These are phyloP conservation scores for Chlorencoelia australis DNA, from an alignment of 2,329 filamentous ascomycete genomes.

Conservation along the genomic window DNA sequence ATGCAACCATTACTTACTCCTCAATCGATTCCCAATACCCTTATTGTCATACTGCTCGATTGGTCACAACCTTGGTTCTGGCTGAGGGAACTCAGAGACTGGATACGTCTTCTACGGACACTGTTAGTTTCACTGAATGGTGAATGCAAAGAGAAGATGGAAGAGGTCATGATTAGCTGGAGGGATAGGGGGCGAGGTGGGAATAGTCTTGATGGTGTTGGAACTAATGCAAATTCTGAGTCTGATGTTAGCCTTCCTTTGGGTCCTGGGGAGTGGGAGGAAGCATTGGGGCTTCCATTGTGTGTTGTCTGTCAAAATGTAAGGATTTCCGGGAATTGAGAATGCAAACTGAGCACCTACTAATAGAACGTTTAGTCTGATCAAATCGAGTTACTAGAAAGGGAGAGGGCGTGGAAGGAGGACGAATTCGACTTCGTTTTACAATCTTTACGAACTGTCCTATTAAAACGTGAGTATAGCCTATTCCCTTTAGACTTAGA, in stretches of 20 bases:
- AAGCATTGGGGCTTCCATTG: conserved; percentile 74
- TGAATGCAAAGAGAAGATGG: conserved; percentile 72
- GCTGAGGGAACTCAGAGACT: conserved; percentile 79
- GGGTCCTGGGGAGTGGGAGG: conserved; percentile 88
- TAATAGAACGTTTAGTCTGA: conserved; percentile 15
- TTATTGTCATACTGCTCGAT: conserved; percentile 86
- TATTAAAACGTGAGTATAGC: conserved; percentile 63
- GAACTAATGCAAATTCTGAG: conserved; percentile 45
- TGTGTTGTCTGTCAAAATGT: conserved; percentile 96
- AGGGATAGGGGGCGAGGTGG: conserved; percentile 63
- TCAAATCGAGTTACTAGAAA: conserved; percentile 68
- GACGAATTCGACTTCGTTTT: conserved; percentile 93
- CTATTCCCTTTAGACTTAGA: conserved; percentile 1
- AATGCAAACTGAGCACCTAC: no score
- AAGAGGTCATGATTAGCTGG: conserved; percentile 75
- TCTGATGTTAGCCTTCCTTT: conserved; percentile 64
- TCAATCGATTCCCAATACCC: conserved; percentile 72
- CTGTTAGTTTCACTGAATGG: conserved; percentile 64
- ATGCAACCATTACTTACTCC: conserved; percentile 77
- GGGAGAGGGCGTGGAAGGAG: conserved; percentile 87
- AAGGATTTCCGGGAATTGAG: conserved; percentile 31
- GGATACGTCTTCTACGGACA: conserved; percentile 74
- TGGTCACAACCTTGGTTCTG: conserved; percentile 93
- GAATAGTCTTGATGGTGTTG: conserved; percentile 53
- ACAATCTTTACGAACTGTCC: conserved; percentile 80